These are phyloP conservation scores for Fragilaria radians DNA, from an alignment of 108 stramenopile species.

Conservation along the genomic window DNA sequence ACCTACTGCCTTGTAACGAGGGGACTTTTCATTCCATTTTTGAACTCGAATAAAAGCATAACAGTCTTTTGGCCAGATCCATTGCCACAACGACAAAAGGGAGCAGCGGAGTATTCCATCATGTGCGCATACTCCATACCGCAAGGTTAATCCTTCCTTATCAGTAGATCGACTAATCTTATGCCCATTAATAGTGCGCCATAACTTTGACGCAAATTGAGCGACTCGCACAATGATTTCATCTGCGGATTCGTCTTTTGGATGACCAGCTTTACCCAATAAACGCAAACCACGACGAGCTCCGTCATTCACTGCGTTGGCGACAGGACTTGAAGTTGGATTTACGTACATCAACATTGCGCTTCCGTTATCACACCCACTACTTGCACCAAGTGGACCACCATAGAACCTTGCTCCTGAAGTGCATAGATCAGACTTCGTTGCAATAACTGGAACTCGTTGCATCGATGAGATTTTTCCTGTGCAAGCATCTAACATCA, in stretches of 20 bases:
- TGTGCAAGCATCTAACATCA: slow-evolving; percentile 84
- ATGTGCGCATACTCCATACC: slow-evolving; percentile 53
- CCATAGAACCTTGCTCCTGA: slow-evolving; percentile 54
- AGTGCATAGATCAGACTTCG: slow-evolving; percentile 46
- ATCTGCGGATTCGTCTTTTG: slow-evolving; percentile 30
- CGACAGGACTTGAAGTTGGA: slow-evolving; percentile 58
- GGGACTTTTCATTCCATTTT: slow-evolving; percentile 43
- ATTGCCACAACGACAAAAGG: slow-evolving; percentile 76
- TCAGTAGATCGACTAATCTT: neutral
- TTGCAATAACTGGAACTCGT: slow-evolving; percentile 64
- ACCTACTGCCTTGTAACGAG: slow-evolving; percentile 47
- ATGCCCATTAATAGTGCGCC: slow-evolving; percentile 85
- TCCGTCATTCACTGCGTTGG: slow-evolving; percentile 80
- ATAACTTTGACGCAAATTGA: slow-evolving; percentile 66
- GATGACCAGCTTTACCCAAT: slow-evolving; percentile 54
- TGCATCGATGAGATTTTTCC: slow-evolving; percentile 84
- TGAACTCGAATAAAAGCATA: slow-evolving; percentile 51
- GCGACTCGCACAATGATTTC: slow-evolving; percentile 62
- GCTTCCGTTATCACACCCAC: slow-evolving; percentile 78
- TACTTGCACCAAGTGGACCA: slow-evolving; percentile 72
- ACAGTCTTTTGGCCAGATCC: slow-evolving; percentile 71
- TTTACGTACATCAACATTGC: slow-evolving; percentile 51
- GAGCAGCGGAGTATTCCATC: slow-evolving; percentile 65
- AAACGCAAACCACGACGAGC: slow-evolving; percentile 64
- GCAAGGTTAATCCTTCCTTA: neutral